Percentiles rank a stretch among this genome's conserved stretches.
These are phyloP conservation scores for Sarcomyxa edulis DNA, from an alignment of 768 basidiomycete genomes.

Conservation along the genomic window DNA sequence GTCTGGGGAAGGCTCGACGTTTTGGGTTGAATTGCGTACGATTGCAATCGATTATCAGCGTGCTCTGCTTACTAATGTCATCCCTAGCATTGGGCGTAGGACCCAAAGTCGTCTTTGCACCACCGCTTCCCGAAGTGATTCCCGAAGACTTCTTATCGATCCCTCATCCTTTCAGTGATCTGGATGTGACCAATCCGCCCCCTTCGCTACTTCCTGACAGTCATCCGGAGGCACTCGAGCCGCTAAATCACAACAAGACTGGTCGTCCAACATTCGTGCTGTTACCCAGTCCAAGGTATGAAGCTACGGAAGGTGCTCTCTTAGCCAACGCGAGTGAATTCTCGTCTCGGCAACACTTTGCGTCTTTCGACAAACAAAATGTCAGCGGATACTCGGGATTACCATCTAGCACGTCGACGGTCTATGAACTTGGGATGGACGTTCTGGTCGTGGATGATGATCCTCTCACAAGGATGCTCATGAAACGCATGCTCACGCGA, in stretches of 20 bases:
- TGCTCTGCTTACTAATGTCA: background rate
- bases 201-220: too few relatives aligned
- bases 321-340: too few relatives aligned
- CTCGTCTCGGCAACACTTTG: too few relatives aligned
- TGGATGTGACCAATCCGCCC: too few relatives aligned
- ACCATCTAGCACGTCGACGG: constrained; percentile 28
- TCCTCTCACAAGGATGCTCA: constrained; percentile 68
- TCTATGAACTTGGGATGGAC: constrained; percentile 47
- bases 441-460: constrained; percentile 87
- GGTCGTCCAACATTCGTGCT: constrained; percentile 33
- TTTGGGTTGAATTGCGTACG: constrained; percentile 75
- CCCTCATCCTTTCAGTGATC: too few relatives aligned
- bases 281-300: constrained; percentile 26
- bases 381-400: too few relatives aligned
- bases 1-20: constrained; percentile 69
- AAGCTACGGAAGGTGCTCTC: too few relatives aligned
- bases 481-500: constrained; percentile 70
- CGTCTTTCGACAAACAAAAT: too few relatives aligned
- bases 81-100: constrained; percentile 62
- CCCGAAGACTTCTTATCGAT: too few relatives aligned
- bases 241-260: background rate
- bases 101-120: constrained; percentile 34
- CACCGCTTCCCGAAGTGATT: constrained; percentile 15
- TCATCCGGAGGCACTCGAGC: constrained; percentile 14
- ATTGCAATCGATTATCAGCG: background rate